Percentiles rank a stretch among this genome's conserved stretches.
phyloP scores from a whole-genome alignment of 2,329 filamentous ascomycete genomes.

The Sporothrix phasma region DNA sequence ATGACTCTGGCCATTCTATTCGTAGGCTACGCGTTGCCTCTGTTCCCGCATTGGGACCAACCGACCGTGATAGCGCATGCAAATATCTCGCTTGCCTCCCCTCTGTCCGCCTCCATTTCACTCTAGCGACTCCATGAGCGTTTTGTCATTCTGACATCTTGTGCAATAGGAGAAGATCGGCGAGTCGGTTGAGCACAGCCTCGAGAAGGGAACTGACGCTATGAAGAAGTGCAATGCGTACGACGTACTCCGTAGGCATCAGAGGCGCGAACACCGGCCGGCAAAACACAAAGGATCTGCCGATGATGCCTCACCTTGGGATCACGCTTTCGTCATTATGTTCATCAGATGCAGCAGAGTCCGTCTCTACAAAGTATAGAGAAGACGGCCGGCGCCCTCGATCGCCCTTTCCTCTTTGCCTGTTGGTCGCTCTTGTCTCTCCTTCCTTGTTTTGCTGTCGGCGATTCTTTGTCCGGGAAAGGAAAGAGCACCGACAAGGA shows the following conservation, averaged over 20 bases:
- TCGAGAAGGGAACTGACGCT: too few relatives aligned
- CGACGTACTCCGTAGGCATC: too few relatives aligned
- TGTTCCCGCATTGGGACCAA: slow-evolving; percentile 10
- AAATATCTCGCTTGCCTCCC: background rate
- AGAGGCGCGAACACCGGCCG: too few relatives aligned
- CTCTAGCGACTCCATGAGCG: too few relatives aligned
- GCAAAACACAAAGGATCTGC: too few relatives aligned
- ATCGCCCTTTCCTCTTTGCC: background rate
- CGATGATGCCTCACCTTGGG: too few relatives aligned
- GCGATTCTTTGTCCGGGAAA: background rate
- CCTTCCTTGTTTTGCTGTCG: background rate
- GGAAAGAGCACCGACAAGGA: background rate
- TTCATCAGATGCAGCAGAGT: too few relatives aligned
- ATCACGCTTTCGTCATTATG: too few relatives aligned
- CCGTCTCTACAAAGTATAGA: background rate
- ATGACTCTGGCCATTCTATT: background rate
- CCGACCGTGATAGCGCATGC: background rate
- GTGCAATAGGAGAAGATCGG: background rate
- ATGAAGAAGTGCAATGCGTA: too few relatives aligned
- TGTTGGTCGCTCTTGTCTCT: background rate
- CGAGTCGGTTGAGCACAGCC: too few relatives aligned
- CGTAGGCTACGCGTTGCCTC: background rate
- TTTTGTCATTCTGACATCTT: background rate
- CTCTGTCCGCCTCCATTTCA: background rate
- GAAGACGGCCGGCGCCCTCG: background rate